Evolutionary conservation across 345 rosid genomes (phyloP).

Genomic region (Lenwebbia sp.): DNA sequence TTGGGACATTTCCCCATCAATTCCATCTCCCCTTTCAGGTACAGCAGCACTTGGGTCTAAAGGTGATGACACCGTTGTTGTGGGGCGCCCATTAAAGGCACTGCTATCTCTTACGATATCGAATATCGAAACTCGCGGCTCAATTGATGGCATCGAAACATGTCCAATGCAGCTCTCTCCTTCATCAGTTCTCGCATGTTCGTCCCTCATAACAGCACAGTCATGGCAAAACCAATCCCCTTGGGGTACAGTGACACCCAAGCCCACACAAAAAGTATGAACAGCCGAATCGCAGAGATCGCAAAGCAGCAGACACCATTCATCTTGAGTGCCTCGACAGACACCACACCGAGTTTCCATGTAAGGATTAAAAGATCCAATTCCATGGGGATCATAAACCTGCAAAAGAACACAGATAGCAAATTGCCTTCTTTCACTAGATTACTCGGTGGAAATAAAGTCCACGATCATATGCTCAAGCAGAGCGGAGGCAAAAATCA

Average conservation of each 20-base stretch:
- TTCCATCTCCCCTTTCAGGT: neutral
- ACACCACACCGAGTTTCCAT: conserved; percentile 21
- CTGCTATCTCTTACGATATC: conserved; percentile 19
- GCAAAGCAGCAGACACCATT: conserved; percentile 37
- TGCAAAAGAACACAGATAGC: conserved; percentile 6
- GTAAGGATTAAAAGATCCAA: conserved; percentile 28
- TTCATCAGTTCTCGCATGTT: conserved; percentile 11
- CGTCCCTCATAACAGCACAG: conserved; percentile 30
- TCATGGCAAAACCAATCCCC: conserved; percentile 67
- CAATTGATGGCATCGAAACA: neutral
- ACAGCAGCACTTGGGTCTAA: neutral
- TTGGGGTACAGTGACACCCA: conserved; percentile 44
- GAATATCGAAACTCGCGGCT: conserved; percentile 13
- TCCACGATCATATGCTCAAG: neutral
- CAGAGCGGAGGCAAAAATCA: neutral
- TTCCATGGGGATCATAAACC: conserved; percentile 26
- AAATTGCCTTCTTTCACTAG: neutral
- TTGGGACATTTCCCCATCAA: neutral
- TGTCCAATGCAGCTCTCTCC: conserved; percentile 7
- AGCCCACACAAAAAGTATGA: conserved; percentile 49
- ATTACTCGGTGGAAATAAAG: neutral
- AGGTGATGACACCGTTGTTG: neutral
- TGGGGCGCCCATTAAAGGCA: neutral
- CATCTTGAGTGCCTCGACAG: conserved; percentile 24
- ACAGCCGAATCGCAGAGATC: conserved; percentile 51